Base-by-base conservation (phyloP, 768 basidiomycete species). In the Rhodotorula paludigena region DNA sequence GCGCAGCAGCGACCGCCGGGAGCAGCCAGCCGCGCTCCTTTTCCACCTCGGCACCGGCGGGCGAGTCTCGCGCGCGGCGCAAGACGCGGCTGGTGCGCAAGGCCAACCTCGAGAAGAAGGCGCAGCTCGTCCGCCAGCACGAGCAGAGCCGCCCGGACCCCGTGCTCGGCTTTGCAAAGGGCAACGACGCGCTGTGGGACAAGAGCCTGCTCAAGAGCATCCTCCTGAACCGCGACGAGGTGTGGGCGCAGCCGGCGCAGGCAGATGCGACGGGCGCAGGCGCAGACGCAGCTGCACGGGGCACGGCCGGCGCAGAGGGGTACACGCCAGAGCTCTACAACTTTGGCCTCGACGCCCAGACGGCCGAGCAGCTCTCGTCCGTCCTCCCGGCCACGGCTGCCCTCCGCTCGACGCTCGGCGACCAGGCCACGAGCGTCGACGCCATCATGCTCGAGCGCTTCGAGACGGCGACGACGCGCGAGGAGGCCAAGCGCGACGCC, bases 111-210 rank as follows among this genome's bases (percentile, higher is more conserved):
- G 80, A 78, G 66, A 81, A 82, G 68, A 68, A 68, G 51, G 57
- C 51, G 6, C 49, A 60, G 28, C 60, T 68, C 53, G n/a, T 59
- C n/a, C 82, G 82, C 66, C 81, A 80, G 41, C 78, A 78, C 48
- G 81, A 74, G 38, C 81, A 76, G 60, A 81, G 79, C 53, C 30
- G 60, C 41, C 83, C 87, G 23, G 86, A 89, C 73, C 85, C 88
- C 64, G 83, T 93, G 23, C 84, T 92, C 11, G 92, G 92, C 20
- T 85, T 85, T 23, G 82, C 85, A 48, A 81, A 84, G 11, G 83
- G 83, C 67, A 83, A 88, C 60, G 85, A 87, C 61, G 75, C 80
- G 62, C 85, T 85, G 75, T 93, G 91, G 89, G 73, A 77, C 47
- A 79, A 81, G 33, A 85, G 85, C 77, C 83, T 86, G 78, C 85